Evolutionary conservation across 345 rosid species (phyloP).

Genomic region (Abelmoschus esculentus): DNA sequence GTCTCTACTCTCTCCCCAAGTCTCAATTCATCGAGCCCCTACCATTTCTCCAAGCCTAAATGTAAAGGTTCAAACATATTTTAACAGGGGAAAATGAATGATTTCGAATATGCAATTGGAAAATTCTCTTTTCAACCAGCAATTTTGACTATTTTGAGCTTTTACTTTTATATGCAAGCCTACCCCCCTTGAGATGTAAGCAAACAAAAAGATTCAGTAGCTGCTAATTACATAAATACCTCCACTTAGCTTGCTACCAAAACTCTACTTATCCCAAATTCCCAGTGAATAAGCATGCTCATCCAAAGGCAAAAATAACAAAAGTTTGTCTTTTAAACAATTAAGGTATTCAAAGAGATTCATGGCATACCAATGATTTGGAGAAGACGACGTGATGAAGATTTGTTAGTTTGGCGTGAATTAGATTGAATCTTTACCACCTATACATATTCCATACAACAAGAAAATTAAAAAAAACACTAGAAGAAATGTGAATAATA

Average conservation of each 20-base stretch:
- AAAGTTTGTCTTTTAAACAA: neutral
- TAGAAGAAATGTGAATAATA: neutral
- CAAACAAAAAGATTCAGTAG: neutral
- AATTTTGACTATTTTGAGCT: neutral
- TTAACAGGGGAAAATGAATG: no score
- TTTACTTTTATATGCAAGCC: neutral
- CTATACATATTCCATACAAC: constrained; percentile 30
- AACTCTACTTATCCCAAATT: neutral
- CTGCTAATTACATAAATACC: neutral
- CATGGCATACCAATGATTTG: constrained; percentile 74
- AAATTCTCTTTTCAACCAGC: neutral
- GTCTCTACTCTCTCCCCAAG: neutral
- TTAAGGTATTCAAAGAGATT: neutral
- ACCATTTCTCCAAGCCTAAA: neutral
- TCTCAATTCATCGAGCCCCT: neutral
- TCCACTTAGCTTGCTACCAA: neutral
- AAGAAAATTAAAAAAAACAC: constrained; percentile 3
- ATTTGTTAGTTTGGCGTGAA: constrained; percentile 52
- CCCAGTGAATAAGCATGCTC: neutral
- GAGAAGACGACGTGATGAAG: constrained; percentile 62
- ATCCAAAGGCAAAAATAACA: neutral
- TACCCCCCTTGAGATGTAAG: neutral
- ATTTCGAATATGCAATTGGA: neutral
- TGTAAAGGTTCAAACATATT: neutral
- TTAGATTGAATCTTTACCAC: constrained; percentile 51